Conservation (phyloP, 805 yeast genomes). For the Priceomyces carsonii region DNA sequence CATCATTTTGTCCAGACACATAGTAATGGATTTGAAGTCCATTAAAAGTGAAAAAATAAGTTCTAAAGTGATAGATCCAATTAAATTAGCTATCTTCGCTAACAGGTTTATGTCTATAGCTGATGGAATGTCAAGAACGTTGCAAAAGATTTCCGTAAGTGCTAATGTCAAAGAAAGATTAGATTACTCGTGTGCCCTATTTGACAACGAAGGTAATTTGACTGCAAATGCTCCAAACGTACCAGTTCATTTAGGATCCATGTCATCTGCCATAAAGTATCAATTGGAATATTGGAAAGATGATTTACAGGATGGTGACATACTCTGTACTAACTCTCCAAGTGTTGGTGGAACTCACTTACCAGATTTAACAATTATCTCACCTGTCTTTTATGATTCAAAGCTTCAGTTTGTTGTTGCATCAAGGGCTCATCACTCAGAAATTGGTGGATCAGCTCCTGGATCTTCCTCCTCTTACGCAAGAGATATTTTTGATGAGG, state of each 20-base stretch:
- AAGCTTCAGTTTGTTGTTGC: constrained; percentile 16
- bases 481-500: constrained; percentile 18
- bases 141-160: constrained; percentile 77
- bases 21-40: constrained; percentile 44
- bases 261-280: constrained; percentile 74
- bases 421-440: constrained; percentile 26
- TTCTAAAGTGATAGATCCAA: constrained; percentile 53
- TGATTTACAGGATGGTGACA: constrained; percentile 70
- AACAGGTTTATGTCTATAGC: constrained; percentile 90
- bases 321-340: constrained; percentile 77
- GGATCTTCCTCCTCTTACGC: constrained; percentile 20
- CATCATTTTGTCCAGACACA: constrained; percentile 56
- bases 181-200: constrained; percentile 83
- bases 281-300: constrained; percentile 69
- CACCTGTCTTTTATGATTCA: constrained; percentile 21
- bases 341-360: constrained; percentile 84
- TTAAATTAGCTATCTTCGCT: constrained; percentile 72
- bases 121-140: constrained; percentile 82
- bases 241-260: constrained; percentile 85
- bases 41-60: constrained; percentile 14
- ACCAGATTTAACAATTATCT: constrained; percentile 53
- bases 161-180: constrained; percentile 82
- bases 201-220: constrained; percentile 72
- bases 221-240: constrained; percentile 89
- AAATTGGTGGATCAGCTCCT: constrained; percentile 22